Evolutionary conservation across 441 rosid species (phyloP).

Genomic region (Theobroma grandiflorum): DNA sequence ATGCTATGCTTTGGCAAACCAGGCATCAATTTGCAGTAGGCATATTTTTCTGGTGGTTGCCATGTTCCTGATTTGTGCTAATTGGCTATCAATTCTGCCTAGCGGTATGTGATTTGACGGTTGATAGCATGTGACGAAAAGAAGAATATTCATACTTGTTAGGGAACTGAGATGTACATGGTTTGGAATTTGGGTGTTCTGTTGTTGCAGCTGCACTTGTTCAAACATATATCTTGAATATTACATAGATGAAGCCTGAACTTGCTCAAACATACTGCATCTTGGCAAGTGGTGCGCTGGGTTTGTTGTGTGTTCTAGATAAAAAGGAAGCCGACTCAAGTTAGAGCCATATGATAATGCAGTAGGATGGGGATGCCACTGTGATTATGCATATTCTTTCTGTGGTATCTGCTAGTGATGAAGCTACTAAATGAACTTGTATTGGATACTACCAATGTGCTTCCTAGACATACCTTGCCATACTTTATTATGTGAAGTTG

Average conservation of each 20-base stretch:
- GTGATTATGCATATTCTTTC: background rate
- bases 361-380: background rate
- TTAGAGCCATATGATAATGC: constrained; percentile 14
- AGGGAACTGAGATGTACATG: background rate
- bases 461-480: background rate
- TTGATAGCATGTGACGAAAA: background rate
- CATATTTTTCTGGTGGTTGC: background rate
- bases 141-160: background rate
- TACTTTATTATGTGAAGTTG: background rate
- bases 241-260: constrained; percentile 12
- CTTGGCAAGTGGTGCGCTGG: background rate
- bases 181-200: background rate
- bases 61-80: background rate
- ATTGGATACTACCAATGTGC: background rate
- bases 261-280: background rate
- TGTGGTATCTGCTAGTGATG: background rate
- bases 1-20: background rate
- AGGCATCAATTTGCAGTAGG: constrained; percentile 14
- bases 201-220: background rate
- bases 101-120: background rate
- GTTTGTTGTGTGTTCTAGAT: background rate
- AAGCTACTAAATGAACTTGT: background rate
- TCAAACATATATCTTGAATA: constrained; percentile 1
- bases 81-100: background rate
- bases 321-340: constrained; percentile 16